phyloP scores from a whole-genome alignment of 225 moss, liverwort and hornwort genomes.

The Takakia lepidozioides region DNA sequence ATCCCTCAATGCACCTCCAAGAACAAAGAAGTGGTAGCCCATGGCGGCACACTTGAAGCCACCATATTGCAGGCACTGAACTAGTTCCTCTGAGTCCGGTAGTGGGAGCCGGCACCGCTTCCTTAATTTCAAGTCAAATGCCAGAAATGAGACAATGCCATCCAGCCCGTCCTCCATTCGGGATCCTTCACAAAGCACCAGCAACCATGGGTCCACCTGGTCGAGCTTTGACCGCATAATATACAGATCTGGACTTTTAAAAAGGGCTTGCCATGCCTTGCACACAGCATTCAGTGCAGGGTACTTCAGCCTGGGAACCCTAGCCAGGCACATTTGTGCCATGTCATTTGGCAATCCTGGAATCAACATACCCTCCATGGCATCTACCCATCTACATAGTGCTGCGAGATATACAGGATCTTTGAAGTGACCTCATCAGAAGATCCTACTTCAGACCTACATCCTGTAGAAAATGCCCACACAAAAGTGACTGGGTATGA shows the following conservation, averaged over 20 bases:
- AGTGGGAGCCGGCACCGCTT: constrained; percentile 19
- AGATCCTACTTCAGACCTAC: too few species aligned
- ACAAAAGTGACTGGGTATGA: too few species aligned
- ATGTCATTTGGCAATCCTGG: constrained; percentile 34
- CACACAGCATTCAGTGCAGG: constrained; percentile 16
- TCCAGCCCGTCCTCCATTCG: constrained; percentile 1
- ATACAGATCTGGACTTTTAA: constrained; percentile 14
- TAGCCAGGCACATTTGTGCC: constrained; percentile 27
- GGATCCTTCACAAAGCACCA: constrained; percentile 13
- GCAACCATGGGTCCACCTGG: constrained; percentile 27
- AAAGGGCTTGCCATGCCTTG: constrained; percentile 30
- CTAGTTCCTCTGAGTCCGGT: constrained; percentile 12
- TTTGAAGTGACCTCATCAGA: too few species aligned
- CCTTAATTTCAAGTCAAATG: constrained; percentile 30
- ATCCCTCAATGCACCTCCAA: constrained; percentile 28
- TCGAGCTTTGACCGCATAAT: constrained; percentile 19
- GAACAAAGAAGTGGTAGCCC: constrained; percentile 18
- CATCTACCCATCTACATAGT: too few species aligned
- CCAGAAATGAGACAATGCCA: constrained; percentile 12
- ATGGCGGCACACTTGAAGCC: constrained; percentile 37
- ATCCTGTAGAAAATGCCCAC: too few species aligned
- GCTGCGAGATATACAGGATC: too few species aligned
- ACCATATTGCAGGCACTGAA: constrained; percentile 23
- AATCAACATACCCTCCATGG: constrained; percentile 17
- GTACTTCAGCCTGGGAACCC: constrained; percentile 30